Percentiles rank a stretch among this genome's conserved stretches.
Conservation (phyloP, 2,329 filamentous ascomycete genomes). For the Penicillium sp. region DNA sequence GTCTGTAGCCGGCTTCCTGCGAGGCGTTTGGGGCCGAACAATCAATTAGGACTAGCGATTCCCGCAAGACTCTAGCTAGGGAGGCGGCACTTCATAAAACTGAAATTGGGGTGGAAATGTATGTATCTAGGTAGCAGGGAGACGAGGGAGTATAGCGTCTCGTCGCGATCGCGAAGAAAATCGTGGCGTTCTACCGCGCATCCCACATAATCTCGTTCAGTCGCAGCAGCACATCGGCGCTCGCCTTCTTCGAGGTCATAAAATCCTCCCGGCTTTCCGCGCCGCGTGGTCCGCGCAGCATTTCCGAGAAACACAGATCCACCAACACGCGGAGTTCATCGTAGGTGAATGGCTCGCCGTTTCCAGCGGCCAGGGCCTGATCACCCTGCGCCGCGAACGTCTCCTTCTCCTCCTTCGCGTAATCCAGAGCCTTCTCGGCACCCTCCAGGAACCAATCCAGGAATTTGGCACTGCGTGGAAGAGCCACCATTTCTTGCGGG, state of each 20-base stretch:
- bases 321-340: slow-evolving; percentile 47
- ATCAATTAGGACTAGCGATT: too few species aligned
- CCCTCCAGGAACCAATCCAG: slow-evolving; percentile 50
- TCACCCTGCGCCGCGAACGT: slow-evolving; percentile 36
- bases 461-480: slow-evolving; percentile 47
- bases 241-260: slow-evolving; percentile 46
- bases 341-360: slow-evolving; percentile 45
- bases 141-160: too few species aligned
- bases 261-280: slow-evolving; percentile 46
- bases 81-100: too few species aligned
- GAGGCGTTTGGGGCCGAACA: too few species aligned
- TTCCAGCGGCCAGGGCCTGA: slow-evolving; percentile 36
- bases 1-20: too few species aligned
- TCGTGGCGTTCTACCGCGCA: too few species aligned
- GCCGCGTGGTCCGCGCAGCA: slow-evolving; percentile 41
- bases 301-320: slow-evolving; percentile 48
- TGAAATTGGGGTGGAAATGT: too few species aligned
- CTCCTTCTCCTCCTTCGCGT: slow-evolving; percentile 46
- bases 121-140: too few species aligned
- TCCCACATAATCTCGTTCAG: slow-evolving; percentile 51
- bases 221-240: slow-evolving; percentile 44
- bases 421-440: slow-evolving; percentile 44
- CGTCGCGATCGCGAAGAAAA: too few species aligned
- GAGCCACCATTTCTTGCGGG: slow-evolving; percentile 38
- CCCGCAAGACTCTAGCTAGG: too few species aligned